Conservation (phyloP, 78 protist species). For the Neovahlkampfia damariscottae region DNA sequence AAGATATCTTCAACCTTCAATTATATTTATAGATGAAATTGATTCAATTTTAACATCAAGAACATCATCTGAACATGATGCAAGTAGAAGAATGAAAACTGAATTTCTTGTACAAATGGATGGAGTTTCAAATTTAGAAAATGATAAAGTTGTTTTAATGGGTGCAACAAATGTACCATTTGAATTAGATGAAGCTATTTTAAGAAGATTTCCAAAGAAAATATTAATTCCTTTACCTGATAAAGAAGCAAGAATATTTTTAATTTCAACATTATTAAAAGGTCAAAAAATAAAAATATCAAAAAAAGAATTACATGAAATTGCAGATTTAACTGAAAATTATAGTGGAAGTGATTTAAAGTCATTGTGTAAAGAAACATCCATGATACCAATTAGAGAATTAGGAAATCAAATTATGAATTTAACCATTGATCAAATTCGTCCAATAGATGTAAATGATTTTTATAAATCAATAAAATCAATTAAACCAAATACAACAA, state of each 20-base stretch:
- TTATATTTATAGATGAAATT: slow-evolving; percentile 73
- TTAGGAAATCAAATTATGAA: not conserved
- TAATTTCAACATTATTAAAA: not conserved
- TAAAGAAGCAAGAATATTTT: not conserved
- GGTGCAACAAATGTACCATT: slow-evolving; percentile 30
- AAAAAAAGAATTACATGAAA: not conserved
- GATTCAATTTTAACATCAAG: slow-evolving; percentile 43
- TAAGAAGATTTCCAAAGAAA: slow-evolving; percentile 28
- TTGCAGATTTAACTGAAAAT: slow-evolving; percentile 20
- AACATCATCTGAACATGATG: slow-evolving; percentile 3
- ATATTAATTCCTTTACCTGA: slow-evolving; percentile 74
- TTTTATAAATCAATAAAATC: not conserved
- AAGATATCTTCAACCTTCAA: slow-evolving; percentile 48
- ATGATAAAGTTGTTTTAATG: not conserved
- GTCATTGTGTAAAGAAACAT: slow-evolving; percentile 18
- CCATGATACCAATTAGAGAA: slow-evolving; percentile 1
- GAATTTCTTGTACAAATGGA: slow-evolving; percentile 38
- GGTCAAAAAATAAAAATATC: not conserved
- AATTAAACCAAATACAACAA: not conserved
- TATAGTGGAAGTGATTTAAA: slow-evolving; percentile 42
- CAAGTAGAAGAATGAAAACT: slow-evolving; percentile 19
- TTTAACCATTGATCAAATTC: not conserved
- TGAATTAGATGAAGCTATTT: slow-evolving; percentile 23
- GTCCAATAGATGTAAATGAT: not conserved
- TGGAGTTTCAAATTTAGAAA: not conserved